Percentiles rank a stretch among this genome's conserved stretches.
Conservation (phyloP, 257 asterid genomes). For the Lavandula angustifolia region DNA sequence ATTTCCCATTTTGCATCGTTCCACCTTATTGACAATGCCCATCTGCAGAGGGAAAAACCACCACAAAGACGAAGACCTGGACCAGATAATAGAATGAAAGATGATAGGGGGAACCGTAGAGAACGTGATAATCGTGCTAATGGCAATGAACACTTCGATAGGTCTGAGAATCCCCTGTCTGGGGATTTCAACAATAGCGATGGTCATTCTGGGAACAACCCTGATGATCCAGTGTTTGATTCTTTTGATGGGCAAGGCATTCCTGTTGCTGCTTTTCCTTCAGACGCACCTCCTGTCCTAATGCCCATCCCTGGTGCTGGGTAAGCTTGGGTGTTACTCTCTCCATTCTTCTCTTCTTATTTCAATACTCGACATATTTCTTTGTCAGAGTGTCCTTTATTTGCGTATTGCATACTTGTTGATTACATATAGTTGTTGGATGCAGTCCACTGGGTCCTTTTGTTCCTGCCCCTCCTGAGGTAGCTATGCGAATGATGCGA, state of each 20-base stretch:
- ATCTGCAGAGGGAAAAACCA: slow-evolving; percentile 77
- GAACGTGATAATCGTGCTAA: slow-evolving; percentile 69
- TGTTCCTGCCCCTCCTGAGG: slow-evolving; percentile 99
- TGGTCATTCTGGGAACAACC: slow-evolving; percentile 57
- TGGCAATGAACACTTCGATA: slow-evolving; percentile 67
- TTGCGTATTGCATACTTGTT: slow-evolving; percentile 9
- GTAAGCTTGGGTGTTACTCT: slow-evolving; percentile 40
- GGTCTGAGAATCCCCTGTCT: slow-evolving; percentile 67
- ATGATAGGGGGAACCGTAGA: slow-evolving; percentile 76
- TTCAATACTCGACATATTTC: slow-evolving; percentile 2
- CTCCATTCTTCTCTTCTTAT: background rate
- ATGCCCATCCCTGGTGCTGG: slow-evolving; percentile 99
- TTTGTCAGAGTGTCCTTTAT: background rate
- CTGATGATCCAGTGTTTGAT: slow-evolving; percentile 83
- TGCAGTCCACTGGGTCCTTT: slow-evolving; percentile 96
- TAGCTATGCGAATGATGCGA: slow-evolving; percentile 95
- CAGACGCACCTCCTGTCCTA: slow-evolving; percentile 85
- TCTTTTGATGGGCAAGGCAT: slow-evolving; percentile 79
- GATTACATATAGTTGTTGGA: slow-evolving; percentile 29
- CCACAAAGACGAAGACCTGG: slow-evolving; percentile 72
- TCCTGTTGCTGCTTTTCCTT: slow-evolving; percentile 69
- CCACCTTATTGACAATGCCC: slow-evolving; percentile 17
- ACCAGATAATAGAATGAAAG: slow-evolving; percentile 64
- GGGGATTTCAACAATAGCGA: slow-evolving; percentile 67
- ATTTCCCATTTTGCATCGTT: background rate